Evolutionary conservation across 2,329 filamentous ascomycete species (phyloP).

Genomic region (Nakataea oryzae): DNA sequence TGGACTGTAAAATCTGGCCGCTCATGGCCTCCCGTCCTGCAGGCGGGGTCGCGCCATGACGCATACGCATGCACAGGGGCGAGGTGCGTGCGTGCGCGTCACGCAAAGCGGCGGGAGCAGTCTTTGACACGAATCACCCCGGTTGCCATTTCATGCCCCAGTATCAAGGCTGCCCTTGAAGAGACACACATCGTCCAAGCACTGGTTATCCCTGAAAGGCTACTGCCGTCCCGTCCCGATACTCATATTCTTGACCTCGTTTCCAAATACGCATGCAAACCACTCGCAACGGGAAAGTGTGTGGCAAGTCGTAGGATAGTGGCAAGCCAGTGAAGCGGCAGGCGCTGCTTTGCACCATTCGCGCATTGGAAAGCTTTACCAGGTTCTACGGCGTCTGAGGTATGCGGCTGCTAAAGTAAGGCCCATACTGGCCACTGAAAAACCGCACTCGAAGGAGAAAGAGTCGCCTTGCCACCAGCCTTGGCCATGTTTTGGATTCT

Average conservation of each 20-base stretch:
- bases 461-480: not conserved
- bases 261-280: not conserved
- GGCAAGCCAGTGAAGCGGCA: not conserved
- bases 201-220: not conserved
- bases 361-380: not conserved
- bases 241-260: not conserved
- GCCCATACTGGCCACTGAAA: not conserved
- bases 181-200: not conserved
- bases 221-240: not conserved
- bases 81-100: not conserved
- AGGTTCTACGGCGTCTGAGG: not conserved
- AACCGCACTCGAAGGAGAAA: not conserved
- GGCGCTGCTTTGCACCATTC: not conserved
- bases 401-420: constrained; percentile 1
- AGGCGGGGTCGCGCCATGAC: not conserved
- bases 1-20: not conserved
- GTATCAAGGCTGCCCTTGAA: not conserved
- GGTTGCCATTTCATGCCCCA: not conserved
- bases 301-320: not conserved
- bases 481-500: not conserved
- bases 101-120: not conserved
- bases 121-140: not conserved
- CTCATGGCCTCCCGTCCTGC: not conserved
- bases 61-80: not conserved
- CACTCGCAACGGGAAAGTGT: too few species aligned